Evolutionary conservation across 139 green algal species (phyloP), one percentile per base, ranked within the genome.

Genomic region (Zygnema circumcarinatum): DNA sequence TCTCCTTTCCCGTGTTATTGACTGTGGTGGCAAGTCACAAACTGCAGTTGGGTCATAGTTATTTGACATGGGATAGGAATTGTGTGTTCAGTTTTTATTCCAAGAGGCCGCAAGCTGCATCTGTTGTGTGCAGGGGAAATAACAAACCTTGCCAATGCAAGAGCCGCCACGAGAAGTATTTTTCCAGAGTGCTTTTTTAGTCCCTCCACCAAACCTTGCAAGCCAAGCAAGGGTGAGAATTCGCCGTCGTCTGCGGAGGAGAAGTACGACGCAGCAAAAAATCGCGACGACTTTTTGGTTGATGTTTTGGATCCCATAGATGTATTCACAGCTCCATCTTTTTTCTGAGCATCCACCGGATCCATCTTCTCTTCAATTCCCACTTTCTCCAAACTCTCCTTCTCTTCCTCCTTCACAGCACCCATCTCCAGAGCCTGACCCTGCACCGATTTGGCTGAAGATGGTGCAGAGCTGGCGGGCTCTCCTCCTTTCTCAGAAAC

Each of bases 271-370:
- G 81, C 62, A 11, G 81, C 32, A 25, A 82, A 81, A 42, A 81
- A 87, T 25, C 67, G 81, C 25, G 81, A 87, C 25, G 81, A 87
- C 38, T 81, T 87, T 33, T 87, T 87, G 29, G 81, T 82, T 2
- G 81, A n/a, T 1, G 81, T 69, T 3, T 76, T 53, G 22, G 31
- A 32, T 67, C 36, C 31, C n/a, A 38, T 47, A 16, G 38, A 31
- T 84, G 1, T 29, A 32, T 76, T 0, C 16, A n/a, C 2, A 54
- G 80, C 1, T 40, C 36, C 54, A 54, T 38, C 0, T 2, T 86
- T 79, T 31, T 80, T 86, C 29, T 52, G 53, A 79, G 80, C 52
- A 25, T 67, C 62, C 22, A 40, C 16, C 81, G 74, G 31, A 42
- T 85, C 38, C 29, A 1, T 25, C 0, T 39, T 16, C 7, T 38